phyloP scores from a whole-genome alignment of 768 basidiomycete genomes.

The Suillus tomentosus region DNA sequence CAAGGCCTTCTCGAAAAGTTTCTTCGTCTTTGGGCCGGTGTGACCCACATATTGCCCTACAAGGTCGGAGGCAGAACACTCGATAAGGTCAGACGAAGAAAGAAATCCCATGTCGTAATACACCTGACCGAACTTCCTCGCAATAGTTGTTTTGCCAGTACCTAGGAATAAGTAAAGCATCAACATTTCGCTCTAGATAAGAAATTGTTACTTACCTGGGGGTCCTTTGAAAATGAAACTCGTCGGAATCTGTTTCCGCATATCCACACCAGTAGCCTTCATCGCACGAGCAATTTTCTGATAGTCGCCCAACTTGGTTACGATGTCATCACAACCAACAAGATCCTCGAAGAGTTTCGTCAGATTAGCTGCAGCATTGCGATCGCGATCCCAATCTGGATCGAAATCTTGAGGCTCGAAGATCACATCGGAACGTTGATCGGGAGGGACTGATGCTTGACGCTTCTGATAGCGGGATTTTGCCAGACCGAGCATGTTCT shows the following conservation, averaged over 20 bases:
- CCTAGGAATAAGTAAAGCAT: slow-evolving; percentile 38
- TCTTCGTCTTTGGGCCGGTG: slow-evolving; percentile 65
- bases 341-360: slow-evolving; percentile 61
- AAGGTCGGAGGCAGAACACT: slow-evolving; percentile 71
- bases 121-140: slow-evolving; percentile 62
- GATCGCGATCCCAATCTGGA: slow-evolving; percentile 54
- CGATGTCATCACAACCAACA: slow-evolving; percentile 58
- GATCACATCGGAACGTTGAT: slow-evolving; percentile 24
- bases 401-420: slow-evolving; percentile 60
- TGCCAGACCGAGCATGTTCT: slow-evolving; percentile 55
- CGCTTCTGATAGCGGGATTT: slow-evolving; percentile 51
- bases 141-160: slow-evolving; percentile 65
- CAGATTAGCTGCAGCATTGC: slow-evolving; percentile 51
- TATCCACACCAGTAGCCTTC: slow-evolving; percentile 44
- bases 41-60: slow-evolving; percentile 73
- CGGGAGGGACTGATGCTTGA: slow-evolving; percentile 26
- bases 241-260: slow-evolving; percentile 57
- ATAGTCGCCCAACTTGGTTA: slow-evolving; percentile 49
- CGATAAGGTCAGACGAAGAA: slow-evolving; percentile 52
- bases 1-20: slow-evolving; percentile 62
- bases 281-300: slow-evolving; percentile 50
- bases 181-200: neutral
- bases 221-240: slow-evolving; percentile 74
- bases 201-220: slow-evolving; percentile 46
- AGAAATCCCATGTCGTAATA: slow-evolving; percentile 66